These are phyloP conservation scores for Funneliformis caledonium DNA, from an alignment of 371 early-diverging fungal species.

Conservation along the genomic window DNA sequence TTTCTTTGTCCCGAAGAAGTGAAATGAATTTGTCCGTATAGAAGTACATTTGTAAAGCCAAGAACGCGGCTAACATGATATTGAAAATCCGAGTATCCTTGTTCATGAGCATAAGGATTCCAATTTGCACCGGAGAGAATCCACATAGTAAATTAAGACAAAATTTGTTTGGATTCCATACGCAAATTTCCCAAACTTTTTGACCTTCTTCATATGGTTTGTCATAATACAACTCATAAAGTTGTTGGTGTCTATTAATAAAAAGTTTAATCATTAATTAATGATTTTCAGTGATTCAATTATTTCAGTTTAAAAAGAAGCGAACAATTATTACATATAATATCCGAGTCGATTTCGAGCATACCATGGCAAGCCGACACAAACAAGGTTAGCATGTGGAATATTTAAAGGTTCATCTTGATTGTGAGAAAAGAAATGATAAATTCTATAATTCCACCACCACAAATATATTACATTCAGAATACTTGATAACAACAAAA, in stretches of 20 bases:
- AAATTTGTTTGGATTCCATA: constrained; percentile 8
- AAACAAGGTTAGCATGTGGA: not conserved
- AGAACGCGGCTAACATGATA: not conserved
- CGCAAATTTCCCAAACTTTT: not conserved
- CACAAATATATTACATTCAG: not conserved
- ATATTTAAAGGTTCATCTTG: not conserved
- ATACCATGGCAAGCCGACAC: not conserved
- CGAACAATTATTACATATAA: constrained; percentile 1
- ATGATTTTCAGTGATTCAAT: not conserved
- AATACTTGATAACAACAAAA: not conserved
- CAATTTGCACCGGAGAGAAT: not conserved
- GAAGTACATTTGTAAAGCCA: not conserved
- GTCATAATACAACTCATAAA: not conserved
- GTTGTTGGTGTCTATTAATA: not conserved
- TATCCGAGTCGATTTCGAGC: not conserved
- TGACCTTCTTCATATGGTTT: not conserved
- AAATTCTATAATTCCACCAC: not conserved
- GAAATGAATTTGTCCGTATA: not conserved
- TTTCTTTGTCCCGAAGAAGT: not conserved
- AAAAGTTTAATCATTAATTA: not conserved
- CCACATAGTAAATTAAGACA: not conserved
- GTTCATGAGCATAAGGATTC: not conserved
- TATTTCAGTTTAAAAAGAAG: not conserved
- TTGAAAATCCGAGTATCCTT: not conserved
- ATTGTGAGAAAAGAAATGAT: not conserved